Conservation (phyloP, 768 basidiomycete species). For the Xerocomellus dryophilus region DNA sequence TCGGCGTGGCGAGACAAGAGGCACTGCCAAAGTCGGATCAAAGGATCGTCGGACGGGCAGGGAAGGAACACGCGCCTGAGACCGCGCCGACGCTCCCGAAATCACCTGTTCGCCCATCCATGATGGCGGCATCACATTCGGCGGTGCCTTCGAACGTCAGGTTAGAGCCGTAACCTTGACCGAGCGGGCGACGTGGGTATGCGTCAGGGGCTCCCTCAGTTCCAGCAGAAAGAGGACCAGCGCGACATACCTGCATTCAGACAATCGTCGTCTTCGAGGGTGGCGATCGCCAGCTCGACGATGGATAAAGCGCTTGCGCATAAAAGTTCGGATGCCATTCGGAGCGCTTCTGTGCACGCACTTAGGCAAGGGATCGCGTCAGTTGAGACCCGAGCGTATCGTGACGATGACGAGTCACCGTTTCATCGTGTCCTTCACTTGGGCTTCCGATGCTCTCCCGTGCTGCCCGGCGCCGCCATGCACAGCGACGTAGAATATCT, state of each 20-base stretch:
- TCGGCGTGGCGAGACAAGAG: neutral
- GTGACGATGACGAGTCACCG: slow-evolving; percentile 38
- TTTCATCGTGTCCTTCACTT: slow-evolving; percentile 54
- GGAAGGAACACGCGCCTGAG: slow-evolving; percentile 44
- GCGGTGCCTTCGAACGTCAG: slow-evolving; percentile 70
- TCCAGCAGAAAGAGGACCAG: neutral
- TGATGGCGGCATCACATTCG: slow-evolving; percentile 80
- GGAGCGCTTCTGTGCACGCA: slow-evolving; percentile 49
- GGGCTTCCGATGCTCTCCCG: slow-evolving; percentile 42
- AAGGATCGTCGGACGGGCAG: neutral
- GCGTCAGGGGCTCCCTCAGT: neutral
- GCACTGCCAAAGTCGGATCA: neutral
- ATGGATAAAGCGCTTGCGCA: slow-evolving; percentile 38
- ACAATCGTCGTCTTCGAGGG: slow-evolving; percentile 62
- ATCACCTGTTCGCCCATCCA: slow-evolving; percentile 45
- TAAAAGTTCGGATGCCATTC: slow-evolving; percentile 8
- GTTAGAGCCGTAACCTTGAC: slow-evolving; percentile 71
- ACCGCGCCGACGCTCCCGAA: slow-evolving; percentile 78
- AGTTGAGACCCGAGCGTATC: neutral
- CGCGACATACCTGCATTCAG: slow-evolving; percentile 64
- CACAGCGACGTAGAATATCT: slow-evolving; percentile 51
- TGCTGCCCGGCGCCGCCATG: slow-evolving; percentile 83
- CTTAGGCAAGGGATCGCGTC: slow-evolving; percentile 30
- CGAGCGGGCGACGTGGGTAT: neutral
- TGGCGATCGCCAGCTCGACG: slow-evolving; percentile 51